Conservation (phyloP, 169 alveolate species). For the Toxoplasma gondii region DNA sequence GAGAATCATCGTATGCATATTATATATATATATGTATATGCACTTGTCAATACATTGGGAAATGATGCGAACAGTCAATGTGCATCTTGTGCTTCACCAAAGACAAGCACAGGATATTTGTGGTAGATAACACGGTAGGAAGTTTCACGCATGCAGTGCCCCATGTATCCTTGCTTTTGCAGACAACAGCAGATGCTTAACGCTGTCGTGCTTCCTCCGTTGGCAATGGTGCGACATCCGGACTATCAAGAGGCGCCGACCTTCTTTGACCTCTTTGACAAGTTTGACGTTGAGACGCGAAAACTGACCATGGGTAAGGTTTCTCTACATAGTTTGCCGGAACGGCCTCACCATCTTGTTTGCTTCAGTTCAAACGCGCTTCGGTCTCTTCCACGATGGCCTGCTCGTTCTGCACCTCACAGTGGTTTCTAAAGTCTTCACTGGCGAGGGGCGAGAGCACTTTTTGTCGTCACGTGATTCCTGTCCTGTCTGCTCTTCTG, state of each 20-base stretch:
- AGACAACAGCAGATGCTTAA: constrained; percentile 42
- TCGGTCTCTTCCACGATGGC: background rate
- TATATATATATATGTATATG: no score
- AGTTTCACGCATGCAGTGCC: no score
- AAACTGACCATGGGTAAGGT: constrained; percentile 35
- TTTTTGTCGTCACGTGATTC: no score
- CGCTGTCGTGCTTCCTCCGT: constrained; percentile 37
- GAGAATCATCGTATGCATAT: no score
- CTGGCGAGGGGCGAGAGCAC: background rate
- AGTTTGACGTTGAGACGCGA: background rate
- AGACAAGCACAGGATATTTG: no score
- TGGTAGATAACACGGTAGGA: no score
- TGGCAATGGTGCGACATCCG: constrained; percentile 42
- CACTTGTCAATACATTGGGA: no score
- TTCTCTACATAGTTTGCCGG: background rate
- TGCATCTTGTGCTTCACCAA: no score
- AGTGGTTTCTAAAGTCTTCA: no score
- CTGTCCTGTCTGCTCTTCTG: no score
- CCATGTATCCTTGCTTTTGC: background rate
- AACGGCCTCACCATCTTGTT: background rate
- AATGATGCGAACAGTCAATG: no score
- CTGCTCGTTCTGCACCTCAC: no score
- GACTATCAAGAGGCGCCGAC: background rate
- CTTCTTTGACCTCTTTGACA: background rate
- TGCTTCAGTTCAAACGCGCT: background rate